Evolutionary conservation across 108 stramenopile genomes (phyloP), one percentile per base, ranked within the genome.

Genomic region (Skeletonema potamos): DNA sequence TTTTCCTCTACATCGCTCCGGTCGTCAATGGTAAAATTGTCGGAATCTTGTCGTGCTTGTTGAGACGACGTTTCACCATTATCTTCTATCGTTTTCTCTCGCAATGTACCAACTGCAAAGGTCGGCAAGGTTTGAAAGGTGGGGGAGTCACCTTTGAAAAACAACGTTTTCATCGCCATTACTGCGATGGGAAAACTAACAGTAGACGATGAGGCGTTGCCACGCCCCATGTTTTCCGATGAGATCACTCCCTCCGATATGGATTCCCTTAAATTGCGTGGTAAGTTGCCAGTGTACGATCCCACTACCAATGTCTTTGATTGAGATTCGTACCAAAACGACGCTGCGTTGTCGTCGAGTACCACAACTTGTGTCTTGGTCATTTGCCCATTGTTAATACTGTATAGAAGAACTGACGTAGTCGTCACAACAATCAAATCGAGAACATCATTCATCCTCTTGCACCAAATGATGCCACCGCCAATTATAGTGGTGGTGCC

Each of bases 101-200:
- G 76, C 39, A 77, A 62, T 20, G 76, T 67, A 2, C 76, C 76
- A 22, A 69, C 76, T 9, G 56, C 56, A 77, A 77, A 77, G 2
- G 44, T 28, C 0, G 76, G 76, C 43, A 77, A 27, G 6, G 67
- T 70, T 17, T 68, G 68, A 26, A 70, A 36, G 28, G 29, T 30
- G 57, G 64, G 48, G 30, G 66, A 67, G 24, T 61, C 55, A 20
- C 55, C 46, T 12, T 7, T 51, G 28, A 77, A 77, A 36, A 77
- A 77, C n/a, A 77, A 24, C 12, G 68, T 64, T 54, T 77, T 77
- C 76, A 77, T 77, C 22, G 66, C 59, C 76, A 77, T 77, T 2
- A 77, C 57, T 37, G 51, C 46, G 26, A 20, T 24, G 15, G 73
- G 73, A 48, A 66, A 66, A n/a, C 2, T 70, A 43, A 48, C 27